Percentiles rank a stretch among this genome's conserved stretches.
Conservation (phyloP, 306 rosid species). For the Ammopiptanthus mongolicus region DNA sequence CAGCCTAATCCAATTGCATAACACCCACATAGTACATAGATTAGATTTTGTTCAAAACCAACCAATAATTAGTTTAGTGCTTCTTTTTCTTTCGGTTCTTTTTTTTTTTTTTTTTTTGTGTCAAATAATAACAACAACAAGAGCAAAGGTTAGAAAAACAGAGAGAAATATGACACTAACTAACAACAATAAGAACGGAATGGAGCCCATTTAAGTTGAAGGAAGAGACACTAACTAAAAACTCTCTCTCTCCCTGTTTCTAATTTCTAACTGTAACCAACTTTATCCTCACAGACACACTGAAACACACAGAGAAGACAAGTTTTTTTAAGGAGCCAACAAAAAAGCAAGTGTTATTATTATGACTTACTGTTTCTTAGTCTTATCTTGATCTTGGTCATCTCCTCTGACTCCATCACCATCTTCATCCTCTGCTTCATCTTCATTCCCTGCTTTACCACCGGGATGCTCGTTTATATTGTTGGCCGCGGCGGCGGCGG, state of each 20-base stretch:
- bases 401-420: slow-evolving; percentile 18
- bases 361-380: slow-evolving; percentile 59
- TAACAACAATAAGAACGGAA: not conserved
- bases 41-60: not conserved
- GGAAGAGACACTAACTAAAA: not conserved
- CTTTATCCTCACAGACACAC: not conserved
- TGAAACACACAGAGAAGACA: not conserved
- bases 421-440: slow-evolving; percentile 22
- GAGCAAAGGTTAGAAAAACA: not conserved
- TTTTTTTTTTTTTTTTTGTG: not conserved
- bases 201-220: not conserved
- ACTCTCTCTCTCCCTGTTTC: not conserved
- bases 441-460: not conserved
- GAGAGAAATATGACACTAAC: not conserved
- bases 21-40: no score
- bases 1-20: no score
- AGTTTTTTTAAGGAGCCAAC: not conserved
- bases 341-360: not conserved
- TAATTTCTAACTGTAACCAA: not conserved
- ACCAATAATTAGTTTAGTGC: not conserved
- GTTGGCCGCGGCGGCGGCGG: slow-evolving; percentile 1
- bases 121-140: not conserved
- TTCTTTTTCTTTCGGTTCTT: not conserved
- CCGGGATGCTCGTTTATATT: slow-evolving; percentile 9
- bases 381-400: slow-evolving; percentile 51